A percentile compares a stretch with the other conserved stretches of the same genome.
phyloP scores from a whole-genome alignment of 805 yeast genomes.

The Novakomyces olei region DNA sequence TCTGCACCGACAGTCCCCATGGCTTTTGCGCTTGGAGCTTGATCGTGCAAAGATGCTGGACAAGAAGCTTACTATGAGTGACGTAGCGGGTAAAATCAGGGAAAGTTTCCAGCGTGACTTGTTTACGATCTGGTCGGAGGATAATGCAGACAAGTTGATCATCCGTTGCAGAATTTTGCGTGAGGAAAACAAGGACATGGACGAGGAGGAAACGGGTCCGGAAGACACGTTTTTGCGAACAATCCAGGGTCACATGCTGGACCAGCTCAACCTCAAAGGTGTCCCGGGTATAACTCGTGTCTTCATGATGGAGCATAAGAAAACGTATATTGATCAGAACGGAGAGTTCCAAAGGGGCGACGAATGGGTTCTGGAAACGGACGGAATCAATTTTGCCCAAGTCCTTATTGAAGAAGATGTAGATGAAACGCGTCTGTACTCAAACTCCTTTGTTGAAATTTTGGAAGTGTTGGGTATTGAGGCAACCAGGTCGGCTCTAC shows the following conservation, averaged over 20 bases:
- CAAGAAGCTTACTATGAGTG: constrained; percentile 92
- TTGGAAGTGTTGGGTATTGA: constrained; percentile 92
- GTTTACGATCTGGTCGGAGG: constrained; percentile 98
- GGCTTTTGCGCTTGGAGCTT: constrained; percentile 87
- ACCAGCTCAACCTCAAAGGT: constrained; percentile 86
- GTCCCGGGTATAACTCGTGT: constrained; percentile 81
- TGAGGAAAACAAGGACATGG: constrained; percentile 66
- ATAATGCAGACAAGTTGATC: constrained; percentile 86
- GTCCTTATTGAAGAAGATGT: constrained; percentile 92
- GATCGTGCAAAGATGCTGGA: constrained; percentile 99
- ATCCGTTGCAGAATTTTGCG: constrained; percentile 97
- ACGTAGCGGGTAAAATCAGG: constrained; percentile 87
- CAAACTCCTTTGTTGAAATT: constrained; percentile 90
- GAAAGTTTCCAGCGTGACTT: constrained; percentile 84
- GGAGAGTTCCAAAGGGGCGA: constrained; percentile 79
- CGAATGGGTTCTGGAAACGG: constrained; percentile 98
- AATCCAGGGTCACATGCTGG: constrained; percentile 89
- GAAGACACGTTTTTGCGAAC: constrained; percentile 92
- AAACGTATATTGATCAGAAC: constrained; percentile 27
- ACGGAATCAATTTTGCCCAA: constrained; percentile 88
- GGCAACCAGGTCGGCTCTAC: constrained; percentile 87
- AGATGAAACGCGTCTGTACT: constrained; percentile 71
- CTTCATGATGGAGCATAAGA: constrained; percentile 29
- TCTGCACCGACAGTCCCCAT: constrained; percentile 86
- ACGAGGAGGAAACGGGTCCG: constrained; percentile 69